Base-by-base conservation (phyloP, 139 green algal genomes). In the Marvania coccoides region DNA sequence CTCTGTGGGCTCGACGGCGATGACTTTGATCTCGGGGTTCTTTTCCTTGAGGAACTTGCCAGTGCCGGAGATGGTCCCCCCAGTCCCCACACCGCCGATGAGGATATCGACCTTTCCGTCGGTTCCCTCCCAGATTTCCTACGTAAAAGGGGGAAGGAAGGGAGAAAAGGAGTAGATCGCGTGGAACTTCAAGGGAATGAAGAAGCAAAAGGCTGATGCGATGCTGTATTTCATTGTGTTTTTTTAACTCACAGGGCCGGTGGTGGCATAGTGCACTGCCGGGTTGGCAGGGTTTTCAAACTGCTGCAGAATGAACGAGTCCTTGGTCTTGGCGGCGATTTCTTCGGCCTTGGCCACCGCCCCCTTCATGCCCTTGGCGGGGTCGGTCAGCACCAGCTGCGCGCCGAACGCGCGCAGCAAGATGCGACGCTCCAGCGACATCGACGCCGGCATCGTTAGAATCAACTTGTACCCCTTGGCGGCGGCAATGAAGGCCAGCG, bases 401-500 rank as follows among this genome's bases (percentile, higher is more conserved):
- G 74, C 74, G 2, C 90, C 90, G 74, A 96, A 95, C 24, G 94
- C 94, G 24, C 79, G 75, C 58, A 98, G 81, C 76, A 99, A 75
- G 26, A 97, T 84, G 39, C 94, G 77, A 10, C 93, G 79, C 77
- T 99, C 94, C 23, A 98, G 68, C 19, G 83, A 95, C 94, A 99
- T 99, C 70, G 87, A 95, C 13, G 94, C 94, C 3, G 94, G 94
- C 94, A 99, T 99, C 45, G 94, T 99, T 8, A 99, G 83, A 19
- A 96, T 91, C 15, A 92, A 80, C 78, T 97, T 91, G 90, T 99
- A 99, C 59, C 93, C 93, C 65, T 87, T 89, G 14, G 86, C 81
- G 2, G 90, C 92, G 10, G 93, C 93, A 19, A 98, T 87, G 72
- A 98, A 98, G 5, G 92, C 92, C 48, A 98, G 85, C 0, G 90